phyloP scores from a whole-genome alignment of 2,329 filamentous ascomycete genomes.

The Scytalidium sp. region DNA sequence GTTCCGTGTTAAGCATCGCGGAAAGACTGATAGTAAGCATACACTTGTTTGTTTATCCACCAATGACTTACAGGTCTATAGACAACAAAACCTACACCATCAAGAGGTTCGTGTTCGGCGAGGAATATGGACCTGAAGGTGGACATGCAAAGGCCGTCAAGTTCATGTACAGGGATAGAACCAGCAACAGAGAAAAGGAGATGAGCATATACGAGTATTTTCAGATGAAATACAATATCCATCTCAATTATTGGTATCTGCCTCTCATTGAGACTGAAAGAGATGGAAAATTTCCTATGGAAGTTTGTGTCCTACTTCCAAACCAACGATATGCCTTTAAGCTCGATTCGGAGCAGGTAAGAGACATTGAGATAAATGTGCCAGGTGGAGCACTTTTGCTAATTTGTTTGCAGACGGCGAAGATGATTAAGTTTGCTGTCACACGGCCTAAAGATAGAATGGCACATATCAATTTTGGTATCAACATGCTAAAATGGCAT shows the following conservation, averaged over 20 bases:
- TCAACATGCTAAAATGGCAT: constrained; percentile 64
- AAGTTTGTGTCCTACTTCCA: constrained; percentile 49
- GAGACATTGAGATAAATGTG: constrained; percentile 2
- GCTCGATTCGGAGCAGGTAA: constrained; percentile 46
- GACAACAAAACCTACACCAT: constrained; percentile 50
- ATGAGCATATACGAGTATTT: constrained; percentile 53
- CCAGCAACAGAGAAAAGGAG: constrained; percentile 37
- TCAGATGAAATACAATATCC: constrained; percentile 48
- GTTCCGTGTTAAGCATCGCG: constrained; percentile 54
- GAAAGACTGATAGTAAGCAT: constrained; percentile 35
- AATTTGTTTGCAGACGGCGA: constrained; percentile 56
- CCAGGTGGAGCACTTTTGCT: neutral
- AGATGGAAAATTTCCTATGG: constrained; percentile 57
- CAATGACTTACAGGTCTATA: constrained; percentile 6
- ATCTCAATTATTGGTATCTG: constrained; percentile 43
- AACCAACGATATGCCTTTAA: constrained; percentile 64
- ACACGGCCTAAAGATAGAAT: constrained; percentile 70
- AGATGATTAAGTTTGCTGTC: constrained; percentile 94
- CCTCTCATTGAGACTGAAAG: constrained; percentile 58
- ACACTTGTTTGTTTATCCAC: neutral
- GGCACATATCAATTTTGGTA: constrained; percentile 63
- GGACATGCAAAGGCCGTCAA: constrained; percentile 48
- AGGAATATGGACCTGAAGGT: constrained; percentile 41
- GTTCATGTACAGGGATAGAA: constrained; percentile 47
- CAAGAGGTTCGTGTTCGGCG: constrained; percentile 44